These are phyloP conservation scores for Leishmania lainsoni DNA, from an alignment of 208 protist species.

Conservation along the genomic window DNA sequence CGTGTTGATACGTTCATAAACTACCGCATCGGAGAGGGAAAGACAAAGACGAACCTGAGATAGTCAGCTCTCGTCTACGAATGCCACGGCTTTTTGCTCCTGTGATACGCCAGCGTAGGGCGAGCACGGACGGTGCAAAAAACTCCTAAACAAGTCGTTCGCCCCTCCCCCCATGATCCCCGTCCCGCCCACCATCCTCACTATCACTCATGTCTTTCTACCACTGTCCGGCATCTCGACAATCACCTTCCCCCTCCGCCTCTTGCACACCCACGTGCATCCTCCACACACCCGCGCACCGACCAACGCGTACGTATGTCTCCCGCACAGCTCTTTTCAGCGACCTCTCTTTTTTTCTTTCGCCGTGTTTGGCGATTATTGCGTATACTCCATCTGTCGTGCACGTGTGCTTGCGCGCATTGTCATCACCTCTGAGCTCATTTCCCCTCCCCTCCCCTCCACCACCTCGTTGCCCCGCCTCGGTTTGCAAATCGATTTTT, in stretches of 20 bases:
- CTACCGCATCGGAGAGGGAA: background rate
- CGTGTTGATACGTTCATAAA: background rate
- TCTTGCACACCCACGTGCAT: background rate
- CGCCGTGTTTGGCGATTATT: background rate
- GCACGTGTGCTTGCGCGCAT: background rate
- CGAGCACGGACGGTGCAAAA: background rate
- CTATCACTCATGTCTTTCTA: background rate
- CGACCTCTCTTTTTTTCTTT: background rate
- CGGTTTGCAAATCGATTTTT: too few relatives aligned
- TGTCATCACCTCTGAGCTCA: background rate
- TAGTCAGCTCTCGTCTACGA: background rate
- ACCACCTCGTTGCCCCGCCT: too few relatives aligned
- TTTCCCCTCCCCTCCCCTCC: background rate
- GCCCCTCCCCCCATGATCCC: background rate
- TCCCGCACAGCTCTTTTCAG: slow-evolving; percentile 5
- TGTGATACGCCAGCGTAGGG: background rate
- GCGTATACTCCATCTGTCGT: background rate
- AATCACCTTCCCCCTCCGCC: background rate
- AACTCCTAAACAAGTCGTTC: background rate
- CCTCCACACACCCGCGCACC: background rate
- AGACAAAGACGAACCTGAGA: background rate
- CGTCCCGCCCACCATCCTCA: background rate
- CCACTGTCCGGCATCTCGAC: background rate
- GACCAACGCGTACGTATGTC: background rate
- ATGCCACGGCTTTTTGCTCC: background rate